These are phyloP conservation scores for Stachybotrys chlorohalonatus DNA, from an alignment of 2,329 filamentous ascomycete genomes.

Conservation along the genomic window DNA sequence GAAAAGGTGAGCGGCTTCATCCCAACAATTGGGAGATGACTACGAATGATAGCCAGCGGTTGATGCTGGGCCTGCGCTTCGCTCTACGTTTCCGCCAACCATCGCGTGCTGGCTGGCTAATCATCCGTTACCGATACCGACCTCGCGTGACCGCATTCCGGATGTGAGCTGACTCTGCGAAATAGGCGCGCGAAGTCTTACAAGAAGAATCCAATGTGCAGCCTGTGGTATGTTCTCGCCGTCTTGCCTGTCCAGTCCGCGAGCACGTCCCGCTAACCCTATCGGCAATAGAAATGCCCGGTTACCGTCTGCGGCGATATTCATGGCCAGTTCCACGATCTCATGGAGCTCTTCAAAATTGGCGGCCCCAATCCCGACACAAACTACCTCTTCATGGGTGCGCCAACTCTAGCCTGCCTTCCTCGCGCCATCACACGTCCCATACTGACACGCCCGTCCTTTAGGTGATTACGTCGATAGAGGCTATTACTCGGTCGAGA, in stretches of 20 bases:
- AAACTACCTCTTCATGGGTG: conserved; percentile 99
- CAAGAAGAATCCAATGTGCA: conserved; percentile 98
- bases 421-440: not conserved
- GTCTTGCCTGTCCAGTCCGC: not conserved
- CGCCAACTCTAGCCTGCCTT: conserved; percentile 16
- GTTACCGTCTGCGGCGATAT: conserved; percentile 99
- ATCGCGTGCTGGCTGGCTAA: not conserved
- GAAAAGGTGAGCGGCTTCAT: conserved; percentile 63
- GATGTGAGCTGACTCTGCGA: conserved; percentile 19
- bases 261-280: not conserved
- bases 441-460: conserved; percentile 3
- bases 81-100: not conserved
- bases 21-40: not conserved
- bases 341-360: conserved; percentile 99
- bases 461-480: conserved; percentile 95
- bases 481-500: conserved; percentile 96
- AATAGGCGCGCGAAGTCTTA: conserved; percentile 84
- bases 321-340: conserved; percentile 95
- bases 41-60: not conserved
- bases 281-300: conserved; percentile 69
- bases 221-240: conserved; percentile 66
- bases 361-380: conserved; percentile 96
- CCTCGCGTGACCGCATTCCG: conserved; percentile 19
- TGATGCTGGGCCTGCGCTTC: not conserved
- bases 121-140: not conserved